These are phyloP conservation scores for Vigna nakashimae DNA, from an alignment of 306 rosid genomes.

Conservation along the genomic window DNA sequence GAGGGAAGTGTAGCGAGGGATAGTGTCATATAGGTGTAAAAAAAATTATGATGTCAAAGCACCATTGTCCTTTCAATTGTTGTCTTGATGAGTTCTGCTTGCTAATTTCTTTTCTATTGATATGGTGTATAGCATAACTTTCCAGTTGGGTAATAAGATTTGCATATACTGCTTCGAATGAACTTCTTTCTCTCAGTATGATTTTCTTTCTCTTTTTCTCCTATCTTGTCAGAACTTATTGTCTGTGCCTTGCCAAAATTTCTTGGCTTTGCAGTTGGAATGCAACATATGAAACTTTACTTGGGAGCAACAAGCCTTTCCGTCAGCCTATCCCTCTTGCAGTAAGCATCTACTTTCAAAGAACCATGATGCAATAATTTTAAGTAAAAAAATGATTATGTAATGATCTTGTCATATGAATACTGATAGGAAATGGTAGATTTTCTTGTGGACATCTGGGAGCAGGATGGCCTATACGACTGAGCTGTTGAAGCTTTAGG, in stretches of 20 bases:
- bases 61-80: neutral
- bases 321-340: constrained; percentile 81
- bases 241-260: constrained; percentile 60
- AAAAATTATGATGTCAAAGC: too few relatives aligned
- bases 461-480: constrained; percentile 91
- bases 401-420: constrained; percentile 28
- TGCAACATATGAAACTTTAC: constrained; percentile 81
- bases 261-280: constrained; percentile 93
- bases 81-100: neutral
- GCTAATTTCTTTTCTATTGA: constrained; percentile 11
- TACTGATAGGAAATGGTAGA: constrained; percentile 92
- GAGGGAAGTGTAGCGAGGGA: too few relatives aligned
- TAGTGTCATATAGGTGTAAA: too few relatives aligned
- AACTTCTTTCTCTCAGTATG: constrained; percentile 39
- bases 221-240: constrained; percentile 64
- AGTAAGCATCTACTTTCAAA: constrained; percentile 57
- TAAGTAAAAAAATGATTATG: neutral
- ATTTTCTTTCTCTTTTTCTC: constrained; percentile 37
- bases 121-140: neutral
- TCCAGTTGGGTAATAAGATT: constrained; percentile 28
- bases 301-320: constrained; percentile 88
- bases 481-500: constrained; percentile 53
- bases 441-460: constrained; percentile 95
- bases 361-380: neutral
- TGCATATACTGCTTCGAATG: neutral